phyloP scores from a whole-genome alignment of 2,329 filamentous ascomycete genomes.

The Aspergillus spinulosporus region DNA sequence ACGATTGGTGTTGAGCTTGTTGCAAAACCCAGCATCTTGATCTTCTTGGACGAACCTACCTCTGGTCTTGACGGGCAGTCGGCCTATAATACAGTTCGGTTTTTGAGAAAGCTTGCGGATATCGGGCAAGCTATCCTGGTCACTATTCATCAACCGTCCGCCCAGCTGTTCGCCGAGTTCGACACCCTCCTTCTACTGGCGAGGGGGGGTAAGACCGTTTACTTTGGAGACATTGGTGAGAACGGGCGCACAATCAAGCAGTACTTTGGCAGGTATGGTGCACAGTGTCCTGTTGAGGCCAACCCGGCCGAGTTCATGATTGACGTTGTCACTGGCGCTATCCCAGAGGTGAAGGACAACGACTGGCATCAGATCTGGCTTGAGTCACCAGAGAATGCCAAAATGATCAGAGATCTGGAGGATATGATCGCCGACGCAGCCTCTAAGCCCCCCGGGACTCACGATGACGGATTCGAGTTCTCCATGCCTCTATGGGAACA shows the following conservation, averaged over 20 bases:
- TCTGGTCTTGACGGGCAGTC: slow-evolving; percentile 68
- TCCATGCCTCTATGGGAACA: slow-evolving; percentile 65
- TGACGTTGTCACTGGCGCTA: slow-evolving; percentile 49
- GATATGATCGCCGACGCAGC: slow-evolving; percentile 55
- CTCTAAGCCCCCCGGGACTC: slow-evolving; percentile 45
- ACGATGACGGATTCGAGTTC: slow-evolving; percentile 57
- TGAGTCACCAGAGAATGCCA: slow-evolving; percentile 60
- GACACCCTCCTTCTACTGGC: slow-evolving; percentile 68
- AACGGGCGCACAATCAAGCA: slow-evolving; percentile 63
- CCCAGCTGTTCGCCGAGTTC: slow-evolving; percentile 67
- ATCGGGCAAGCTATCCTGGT: slow-evolving; percentile 69
- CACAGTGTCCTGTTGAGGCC: slow-evolving; percentile 60
- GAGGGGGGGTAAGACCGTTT: slow-evolving; percentile 68
- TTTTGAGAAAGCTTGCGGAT: slow-evolving; percentile 64
- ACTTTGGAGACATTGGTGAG: slow-evolving; percentile 69
- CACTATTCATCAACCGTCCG: slow-evolving; percentile 70
- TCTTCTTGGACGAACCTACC: slow-evolving; percentile 72
- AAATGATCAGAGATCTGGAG: slow-evolving; percentile 63
- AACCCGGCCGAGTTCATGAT: slow-evolving; percentile 64
- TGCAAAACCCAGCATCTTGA: slow-evolving; percentile 64
- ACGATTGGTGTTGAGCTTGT: slow-evolving; percentile 73
- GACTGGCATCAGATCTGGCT: slow-evolving; percentile 74
- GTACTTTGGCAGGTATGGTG: slow-evolving; percentile 66
- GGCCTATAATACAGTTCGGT: slow-evolving; percentile 65
- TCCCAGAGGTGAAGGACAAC: slow-evolving; percentile 45